phyloP scores from a whole-genome alignment of 805 yeast genomes.

The Monosporozyma aerobia region DNA sequence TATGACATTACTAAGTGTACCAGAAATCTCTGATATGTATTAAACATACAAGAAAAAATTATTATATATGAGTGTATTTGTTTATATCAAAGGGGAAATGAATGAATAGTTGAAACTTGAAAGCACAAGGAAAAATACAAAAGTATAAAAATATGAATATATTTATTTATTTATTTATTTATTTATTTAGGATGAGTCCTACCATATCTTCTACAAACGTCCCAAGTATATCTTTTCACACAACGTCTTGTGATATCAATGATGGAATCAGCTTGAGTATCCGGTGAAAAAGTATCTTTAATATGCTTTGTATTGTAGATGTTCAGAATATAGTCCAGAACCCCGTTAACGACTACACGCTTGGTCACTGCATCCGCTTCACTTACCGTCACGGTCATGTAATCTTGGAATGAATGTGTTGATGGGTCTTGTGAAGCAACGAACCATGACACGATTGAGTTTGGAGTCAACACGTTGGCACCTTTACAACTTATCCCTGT shows the following conservation, averaged over 20 bases:
- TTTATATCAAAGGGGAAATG: too few species aligned
- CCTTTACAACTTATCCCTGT: constrained; percentile 8
- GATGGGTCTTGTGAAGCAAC: constrained; percentile 10
- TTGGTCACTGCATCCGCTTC: constrained; percentile 34
- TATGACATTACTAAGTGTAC: too few species aligned
- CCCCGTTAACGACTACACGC: constrained; percentile 30
- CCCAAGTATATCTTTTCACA: constrained; percentile 5
- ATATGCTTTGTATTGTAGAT: constrained; percentile 13
- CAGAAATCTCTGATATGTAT: too few species aligned
- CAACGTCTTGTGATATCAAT: background rate
- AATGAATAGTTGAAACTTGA: too few species aligned
- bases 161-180: too few species aligned
- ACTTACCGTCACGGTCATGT: constrained; percentile 32
- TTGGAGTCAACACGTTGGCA: constrained; percentile 12
- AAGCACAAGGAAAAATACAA: too few species aligned
- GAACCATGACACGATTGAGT: constrained; percentile 14
- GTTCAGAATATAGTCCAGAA: constrained; percentile 31
- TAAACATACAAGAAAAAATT: too few species aligned
- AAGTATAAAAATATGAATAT: too few species aligned
- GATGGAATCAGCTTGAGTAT: background rate
- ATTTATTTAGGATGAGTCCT: constrained; percentile 3
- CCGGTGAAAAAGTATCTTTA: background rate
- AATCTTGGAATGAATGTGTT: constrained; percentile 25
- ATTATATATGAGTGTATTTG: too few species aligned
- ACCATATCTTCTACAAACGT: constrained; percentile 10